Percentiles rank a stretch among this genome's conserved stretches.
Conservation (phyloP, 1,139 yeast genomes). For the Zygoascus meyerae region DNA sequence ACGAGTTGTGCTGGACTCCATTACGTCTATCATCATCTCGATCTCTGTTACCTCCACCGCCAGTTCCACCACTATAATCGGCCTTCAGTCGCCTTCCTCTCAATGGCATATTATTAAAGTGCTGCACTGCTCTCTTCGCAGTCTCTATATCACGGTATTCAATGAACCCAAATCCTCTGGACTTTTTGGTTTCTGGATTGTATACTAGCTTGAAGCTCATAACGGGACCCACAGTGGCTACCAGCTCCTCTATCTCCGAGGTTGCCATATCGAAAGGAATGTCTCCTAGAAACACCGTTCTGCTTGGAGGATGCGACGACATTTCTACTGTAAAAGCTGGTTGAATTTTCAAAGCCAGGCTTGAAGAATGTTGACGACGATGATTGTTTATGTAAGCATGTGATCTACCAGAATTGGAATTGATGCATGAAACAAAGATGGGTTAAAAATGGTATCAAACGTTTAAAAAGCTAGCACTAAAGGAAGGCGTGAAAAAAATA, state of each 20-base stretch:
- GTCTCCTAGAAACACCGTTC: constrained; percentile 54
- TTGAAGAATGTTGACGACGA: too few species aligned
- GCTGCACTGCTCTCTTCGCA: constrained; percentile 84
- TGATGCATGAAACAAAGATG: too few species aligned
- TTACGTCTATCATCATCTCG: constrained; percentile 9
- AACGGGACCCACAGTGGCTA: constrained; percentile 79
- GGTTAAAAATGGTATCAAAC: too few species aligned
- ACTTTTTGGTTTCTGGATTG: constrained; percentile 81
- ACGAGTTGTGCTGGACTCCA: constrained; percentile 18
- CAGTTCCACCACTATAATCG: constrained; percentile 42
- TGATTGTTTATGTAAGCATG: too few species aligned
- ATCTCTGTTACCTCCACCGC: constrained; percentile 3
- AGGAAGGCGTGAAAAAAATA: too few species aligned
- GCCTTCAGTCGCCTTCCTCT: constrained; percentile 70
- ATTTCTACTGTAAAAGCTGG: too few species aligned
- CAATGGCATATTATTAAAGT: constrained; percentile 67
- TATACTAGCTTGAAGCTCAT: constrained; percentile 66
- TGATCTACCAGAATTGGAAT: too few species aligned
- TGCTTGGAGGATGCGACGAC: constrained; percentile 29
- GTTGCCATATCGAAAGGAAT: constrained; percentile 76
- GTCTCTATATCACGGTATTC: constrained; percentile 68
- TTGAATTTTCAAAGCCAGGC: too few species aligned
- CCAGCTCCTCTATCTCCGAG: constrained; percentile 61
- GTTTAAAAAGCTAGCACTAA: too few species aligned
- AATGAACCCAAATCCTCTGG: constrained; percentile 85